Evolutionary conservation across 306 rosid species (phyloP).

Genomic region (Prinsepia uniflora): DNA sequence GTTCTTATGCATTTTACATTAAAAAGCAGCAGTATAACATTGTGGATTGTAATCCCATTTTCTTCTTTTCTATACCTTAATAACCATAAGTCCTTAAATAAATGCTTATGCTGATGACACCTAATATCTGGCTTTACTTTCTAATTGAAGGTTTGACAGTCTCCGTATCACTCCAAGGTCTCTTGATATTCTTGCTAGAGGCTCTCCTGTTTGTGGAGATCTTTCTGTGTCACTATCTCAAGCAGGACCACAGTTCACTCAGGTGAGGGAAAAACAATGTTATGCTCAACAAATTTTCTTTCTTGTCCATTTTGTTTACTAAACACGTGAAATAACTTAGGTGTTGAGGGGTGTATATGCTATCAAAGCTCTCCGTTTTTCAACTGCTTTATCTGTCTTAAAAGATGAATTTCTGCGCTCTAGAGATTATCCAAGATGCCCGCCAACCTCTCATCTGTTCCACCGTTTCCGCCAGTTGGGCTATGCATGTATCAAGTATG

Average conservation of each 20-base stretch:
- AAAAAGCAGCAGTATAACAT: slow-evolving; percentile 8
- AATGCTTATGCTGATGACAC: slow-evolving; percentile 18
- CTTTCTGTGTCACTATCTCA: slow-evolving; percentile 97
- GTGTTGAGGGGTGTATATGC: slow-evolving; percentile 92
- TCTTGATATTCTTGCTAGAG: slow-evolving; percentile 91
- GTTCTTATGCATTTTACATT: background rate
- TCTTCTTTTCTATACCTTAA: slow-evolving; percentile 23
- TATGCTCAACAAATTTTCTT: slow-evolving; percentile 20
- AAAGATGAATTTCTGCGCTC: slow-evolving; percentile 93
- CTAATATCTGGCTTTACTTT: slow-evolving; percentile 33
- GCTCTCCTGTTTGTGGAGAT: slow-evolving; percentile 99
- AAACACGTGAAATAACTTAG: slow-evolving; percentile 41
- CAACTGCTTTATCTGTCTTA: slow-evolving; percentile 80
- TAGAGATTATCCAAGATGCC: slow-evolving; percentile 97
- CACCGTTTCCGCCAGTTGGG: slow-evolving; percentile 92
- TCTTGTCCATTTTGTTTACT: slow-evolving; percentile 28
- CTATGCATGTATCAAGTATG: slow-evolving; percentile 88
- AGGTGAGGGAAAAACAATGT: slow-evolving; percentile 47
- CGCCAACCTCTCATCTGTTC: slow-evolving; percentile 91
- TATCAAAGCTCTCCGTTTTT: slow-evolving; percentile 79
- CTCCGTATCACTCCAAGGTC: slow-evolving; percentile 95
- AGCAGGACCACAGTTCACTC: slow-evolving; percentile 98
- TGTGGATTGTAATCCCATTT: slow-evolving; percentile 19
- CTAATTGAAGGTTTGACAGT: slow-evolving; percentile 87
- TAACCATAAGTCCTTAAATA: background rate